Evolutionary conservation across 495 filamentous ascomycete species (phyloP).

Genomic region (Talaromyces trachyspermus): DNA sequence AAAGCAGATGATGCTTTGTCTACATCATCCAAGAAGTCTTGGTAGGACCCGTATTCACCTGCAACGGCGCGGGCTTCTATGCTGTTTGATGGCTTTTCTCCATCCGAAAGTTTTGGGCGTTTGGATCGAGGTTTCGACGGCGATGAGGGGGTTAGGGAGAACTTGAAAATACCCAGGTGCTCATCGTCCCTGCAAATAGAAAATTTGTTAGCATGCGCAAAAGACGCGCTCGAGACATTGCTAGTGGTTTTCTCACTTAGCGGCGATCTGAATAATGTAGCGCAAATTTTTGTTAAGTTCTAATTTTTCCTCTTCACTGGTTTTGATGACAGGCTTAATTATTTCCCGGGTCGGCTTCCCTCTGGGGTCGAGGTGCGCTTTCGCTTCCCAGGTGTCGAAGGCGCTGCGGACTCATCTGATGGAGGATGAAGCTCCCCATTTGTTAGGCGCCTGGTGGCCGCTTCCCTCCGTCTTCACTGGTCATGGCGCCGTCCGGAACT

Average conservation of each 20-base stretch:
- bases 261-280: conserved; percentile 31
- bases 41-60: conserved; percentile 36
- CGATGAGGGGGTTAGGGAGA: conserved; percentile 29
- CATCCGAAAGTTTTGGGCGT: conserved; percentile 38
- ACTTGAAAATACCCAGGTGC: conserved; percentile 36
- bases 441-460: conserved; percentile 25
- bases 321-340: conserved; percentile 16
- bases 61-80: conserved; percentile 34
- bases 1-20: conserved; percentile 39
- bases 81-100: conserved; percentile 29
- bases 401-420: conserved; percentile 23
- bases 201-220: not conserved
- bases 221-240: not conserved
- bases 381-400: conserved; percentile 38
- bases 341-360: conserved; percentile 24
- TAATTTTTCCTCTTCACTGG: conserved; percentile 21
- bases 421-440: conserved; percentile 32
- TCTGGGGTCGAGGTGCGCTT: conserved; percentile 38
- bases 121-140: conserved; percentile 40
- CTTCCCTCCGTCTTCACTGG: conserved; percentile 35
- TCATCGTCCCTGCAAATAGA: conserved; percentile 27
- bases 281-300: conserved; percentile 36
- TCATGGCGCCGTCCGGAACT: conserved; percentile 22
- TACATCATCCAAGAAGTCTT: conserved; percentile 44
- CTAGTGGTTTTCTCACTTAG: conserved; percentile 21